Base-by-base conservation (phyloP, 2,329 filamentous ascomycete species). In the Fusarium sp. region DNA sequence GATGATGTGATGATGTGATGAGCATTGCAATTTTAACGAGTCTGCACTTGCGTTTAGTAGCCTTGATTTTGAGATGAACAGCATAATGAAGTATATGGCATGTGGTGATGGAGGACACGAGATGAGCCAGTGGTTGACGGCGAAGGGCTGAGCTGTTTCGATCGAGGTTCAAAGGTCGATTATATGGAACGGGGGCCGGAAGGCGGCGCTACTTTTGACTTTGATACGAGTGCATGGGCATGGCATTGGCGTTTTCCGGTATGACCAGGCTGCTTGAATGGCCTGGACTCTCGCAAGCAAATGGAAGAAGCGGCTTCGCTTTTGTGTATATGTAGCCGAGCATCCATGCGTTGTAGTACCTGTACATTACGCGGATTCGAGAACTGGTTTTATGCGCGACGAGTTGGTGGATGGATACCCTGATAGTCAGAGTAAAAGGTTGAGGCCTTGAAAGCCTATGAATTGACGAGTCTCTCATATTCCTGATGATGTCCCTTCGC, bases 1-100 rank as follows among this genome's bases (percentile, higher is more conserved):
- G 64, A 88, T 89, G 84, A 88, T 88, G 80, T 81, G 81, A 80
- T 88, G 80, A 86, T 69, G 65, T 71, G 75, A 78, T 64, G 72
- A 74, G 62, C 54, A 68, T 69, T 69, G 64, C 61, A 51, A 61
- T 64, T 69, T 70, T 73, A 71, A 70, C 70, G 62, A 61, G 57
- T 66, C 63, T 65, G 68, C 50, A 58, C 60, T 65, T 72, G 72
- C 62, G 62, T 73, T 57, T 71, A 53, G 31, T 57, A 56, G 39
- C 53, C 65, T 72, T 71, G 36, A 51, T 51, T 62, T 62, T 62
- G 60, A 49, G 52, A 70, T 43, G 44, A 63, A 59, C 26, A 53
- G 57, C 50, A 55, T 67, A 70, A 69, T 67, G 67, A 59, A 55
- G 62, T 60, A 54, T 54, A 63, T 63, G 66, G 56, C 55, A 59